Conservation (phyloP, 1,139 yeast species). For the Saccharomyces hybrid region DNA sequence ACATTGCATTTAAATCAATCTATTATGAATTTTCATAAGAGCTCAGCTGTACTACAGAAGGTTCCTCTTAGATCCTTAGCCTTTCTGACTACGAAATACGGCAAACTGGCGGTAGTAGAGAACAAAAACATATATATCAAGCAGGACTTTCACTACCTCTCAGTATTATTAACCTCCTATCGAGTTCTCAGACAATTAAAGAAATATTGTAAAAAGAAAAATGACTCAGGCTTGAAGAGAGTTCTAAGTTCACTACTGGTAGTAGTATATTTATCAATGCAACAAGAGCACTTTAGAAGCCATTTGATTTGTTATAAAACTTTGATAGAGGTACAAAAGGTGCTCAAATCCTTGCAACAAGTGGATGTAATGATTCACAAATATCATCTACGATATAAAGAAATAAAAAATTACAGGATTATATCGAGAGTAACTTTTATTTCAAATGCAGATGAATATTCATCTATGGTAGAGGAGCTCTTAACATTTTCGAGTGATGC, state of each 20-base stretch:
- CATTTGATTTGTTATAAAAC: constrained; percentile 19
- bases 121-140: constrained; percentile 10
- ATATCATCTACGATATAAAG: constrained; percentile 15
- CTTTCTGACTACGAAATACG: constrained; percentile 19
- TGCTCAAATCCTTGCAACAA: constrained; percentile 14
- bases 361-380: constrained; percentile 18
- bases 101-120: constrained; percentile 9
- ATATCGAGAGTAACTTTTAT: constrained; percentile 6
- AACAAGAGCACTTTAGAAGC: constrained; percentile 19
- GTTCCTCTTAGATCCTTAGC: neutral
- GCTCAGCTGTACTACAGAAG: neutral
- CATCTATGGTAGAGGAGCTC: constrained; percentile 13
- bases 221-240: constrained; percentile 5
- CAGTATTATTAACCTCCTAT: constrained; percentile 10
- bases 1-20: constrained; percentile 15
- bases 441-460: constrained; percentile 3
- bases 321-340: constrained; percentile 12
- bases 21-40: constrained; percentile 14
- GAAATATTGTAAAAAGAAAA: neutral
- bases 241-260: constrained; percentile 14
- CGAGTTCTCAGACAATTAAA: constrained; percentile 2
- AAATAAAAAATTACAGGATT: constrained; percentile 13
- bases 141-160: constrained; percentile 12
- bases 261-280: constrained; percentile 17
- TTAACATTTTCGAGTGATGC: constrained; percentile 17